Evolutionary conservation across 306 rosid genomes (phyloP).

Genomic region (Cicer arietinum): DNA sequence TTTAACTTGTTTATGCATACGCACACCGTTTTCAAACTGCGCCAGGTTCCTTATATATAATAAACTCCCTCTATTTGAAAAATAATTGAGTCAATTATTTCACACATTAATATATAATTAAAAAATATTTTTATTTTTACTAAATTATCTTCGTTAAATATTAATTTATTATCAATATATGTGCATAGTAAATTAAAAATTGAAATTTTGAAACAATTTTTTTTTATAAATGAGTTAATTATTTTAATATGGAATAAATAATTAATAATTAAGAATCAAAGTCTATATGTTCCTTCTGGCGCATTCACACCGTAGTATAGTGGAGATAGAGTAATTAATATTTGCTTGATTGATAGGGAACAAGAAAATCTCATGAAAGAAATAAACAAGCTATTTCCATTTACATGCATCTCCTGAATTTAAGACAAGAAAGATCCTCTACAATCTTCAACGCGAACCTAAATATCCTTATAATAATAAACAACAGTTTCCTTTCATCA

Average conservation of each 20-base stretch:
- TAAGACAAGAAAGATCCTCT: constrained; percentile 54
- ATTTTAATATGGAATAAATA: background rate
- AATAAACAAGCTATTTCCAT: constrained; percentile 46
- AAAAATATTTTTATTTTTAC: too few species aligned
- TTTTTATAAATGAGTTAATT: too few species aligned
- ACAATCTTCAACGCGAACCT: constrained; percentile 49
- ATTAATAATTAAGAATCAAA: constrained; percentile 36
- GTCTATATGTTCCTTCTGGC: constrained; percentile 38
- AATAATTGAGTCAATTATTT: too few species aligned
- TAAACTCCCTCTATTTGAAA: too few species aligned
- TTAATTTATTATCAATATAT: too few species aligned
- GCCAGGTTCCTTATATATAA: background rate
- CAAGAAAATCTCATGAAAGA: constrained; percentile 46
- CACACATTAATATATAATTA: too few species aligned
- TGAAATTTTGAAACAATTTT: too few species aligned
- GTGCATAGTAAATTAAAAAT: too few species aligned
- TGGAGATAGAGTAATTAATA: constrained; percentile 38
- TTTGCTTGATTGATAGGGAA: constrained; percentile 60
- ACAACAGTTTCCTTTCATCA: constrained; percentile 30
- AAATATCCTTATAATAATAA: constrained; percentile 34
- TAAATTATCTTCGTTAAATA: too few species aligned
- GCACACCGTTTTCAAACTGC: constrained; percentile 4
- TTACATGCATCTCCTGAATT: constrained; percentile 49
- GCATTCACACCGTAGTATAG: constrained; percentile 40
- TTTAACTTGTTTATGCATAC: background rate